Conservation (phyloP, 78 protist species). For the Carpediemonas membranifera region DNA sequence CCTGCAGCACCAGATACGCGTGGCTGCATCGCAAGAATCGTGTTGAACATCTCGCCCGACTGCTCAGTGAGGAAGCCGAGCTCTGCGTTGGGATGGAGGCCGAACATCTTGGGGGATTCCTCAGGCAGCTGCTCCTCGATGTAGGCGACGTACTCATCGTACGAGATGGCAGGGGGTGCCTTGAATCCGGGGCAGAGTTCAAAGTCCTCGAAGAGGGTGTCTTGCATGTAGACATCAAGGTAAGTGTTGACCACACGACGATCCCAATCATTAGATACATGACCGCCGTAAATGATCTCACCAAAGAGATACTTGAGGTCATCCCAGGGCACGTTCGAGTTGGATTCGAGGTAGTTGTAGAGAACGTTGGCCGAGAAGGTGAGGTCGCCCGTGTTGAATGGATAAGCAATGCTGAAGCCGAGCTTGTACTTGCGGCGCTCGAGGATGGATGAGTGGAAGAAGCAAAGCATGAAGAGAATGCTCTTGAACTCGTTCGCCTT, state of each 20-base stretch:
- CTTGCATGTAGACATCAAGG: slow-evolving; percentile 34
- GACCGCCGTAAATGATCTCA: slow-evolving; percentile 86
- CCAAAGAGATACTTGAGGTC: slow-evolving; percentile 75
- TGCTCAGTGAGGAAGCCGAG: slow-evolving; percentile 49
- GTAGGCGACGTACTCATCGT: slow-evolving; percentile 43
- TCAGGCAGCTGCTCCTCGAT: slow-evolving; percentile 45
- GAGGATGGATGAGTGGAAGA: slow-evolving; percentile 72
- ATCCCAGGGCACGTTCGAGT: slow-evolving; percentile 68
- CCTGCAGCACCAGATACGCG: too few relatives aligned
- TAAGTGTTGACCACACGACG: slow-evolving; percentile 59
- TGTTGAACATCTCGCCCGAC: slow-evolving; percentile 45
- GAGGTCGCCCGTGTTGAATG: slow-evolving; percentile 75
- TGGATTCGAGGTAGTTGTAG: slow-evolving; percentile 57
- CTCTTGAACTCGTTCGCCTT: slow-evolving; percentile 51
- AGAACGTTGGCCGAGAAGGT: slow-evolving; percentile 48
- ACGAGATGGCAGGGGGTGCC: slow-evolving; percentile 19
- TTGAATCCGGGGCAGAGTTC: slow-evolving; percentile 46
- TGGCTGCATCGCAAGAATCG: slow-evolving; percentile 52
- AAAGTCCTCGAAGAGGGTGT: slow-evolving; percentile 39
- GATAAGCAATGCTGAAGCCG: slow-evolving; percentile 73
- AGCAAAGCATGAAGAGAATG: slow-evolving; percentile 60
- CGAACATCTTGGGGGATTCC: slow-evolving; percentile 66
- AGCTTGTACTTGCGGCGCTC: slow-evolving; percentile 74
- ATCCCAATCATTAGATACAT: slow-evolving; percentile 72
- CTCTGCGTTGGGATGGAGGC: slow-evolving; percentile 79